These are phyloP conservation scores for Hericium coralloides DNA, from an alignment of 768 basidiomycete species.

Conservation along the genomic window DNA sequence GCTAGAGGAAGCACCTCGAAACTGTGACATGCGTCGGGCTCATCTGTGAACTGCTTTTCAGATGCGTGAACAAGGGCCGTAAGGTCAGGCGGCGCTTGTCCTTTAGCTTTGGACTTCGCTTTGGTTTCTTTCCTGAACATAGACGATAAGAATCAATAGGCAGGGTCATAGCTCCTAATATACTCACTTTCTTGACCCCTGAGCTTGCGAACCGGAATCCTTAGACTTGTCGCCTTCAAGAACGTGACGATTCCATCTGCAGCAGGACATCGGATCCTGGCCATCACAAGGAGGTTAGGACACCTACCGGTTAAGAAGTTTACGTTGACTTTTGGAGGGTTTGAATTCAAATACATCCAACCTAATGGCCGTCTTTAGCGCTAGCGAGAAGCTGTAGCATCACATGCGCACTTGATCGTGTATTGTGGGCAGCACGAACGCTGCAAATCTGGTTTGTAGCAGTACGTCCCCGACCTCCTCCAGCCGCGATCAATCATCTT, in stretches of 20 bases:
- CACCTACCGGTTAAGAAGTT: slow-evolving; percentile 54
- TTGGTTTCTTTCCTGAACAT: too few relatives aligned
- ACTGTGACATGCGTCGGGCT: slow-evolving; percentile 30
- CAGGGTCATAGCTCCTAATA: neutral
- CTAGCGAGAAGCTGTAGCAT: neutral
- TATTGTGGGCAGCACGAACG: slow-evolving; percentile 89
- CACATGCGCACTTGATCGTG: slow-evolving; percentile 63
- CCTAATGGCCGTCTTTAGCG: slow-evolving; percentile 26
- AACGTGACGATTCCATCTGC: slow-evolving; percentile 70
- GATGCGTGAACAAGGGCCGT: neutral
- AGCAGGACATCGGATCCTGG: neutral
- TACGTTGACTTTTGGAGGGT: slow-evolving; percentile 66
- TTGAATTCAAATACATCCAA: slow-evolving; percentile 60
- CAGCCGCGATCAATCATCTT: slow-evolving; percentile 79
- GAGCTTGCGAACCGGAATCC: slow-evolving; percentile 8
- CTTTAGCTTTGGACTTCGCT: too few relatives aligned
- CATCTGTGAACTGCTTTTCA: neutral
- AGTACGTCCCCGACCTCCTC: slow-evolving; percentile 75
- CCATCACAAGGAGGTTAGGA: neutral
- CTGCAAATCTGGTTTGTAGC: slow-evolving; percentile 82
- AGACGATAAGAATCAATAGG: too few relatives aligned
- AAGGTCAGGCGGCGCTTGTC: too few relatives aligned
- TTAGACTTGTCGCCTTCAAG: slow-evolving; percentile 28
- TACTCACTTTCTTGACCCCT: slow-evolving; percentile 15
- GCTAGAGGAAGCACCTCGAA: slow-evolving; percentile 43